Conservation (phyloP, 768 basidiomycete species). For the Rhodosporidiobolus odoratus region DNA sequence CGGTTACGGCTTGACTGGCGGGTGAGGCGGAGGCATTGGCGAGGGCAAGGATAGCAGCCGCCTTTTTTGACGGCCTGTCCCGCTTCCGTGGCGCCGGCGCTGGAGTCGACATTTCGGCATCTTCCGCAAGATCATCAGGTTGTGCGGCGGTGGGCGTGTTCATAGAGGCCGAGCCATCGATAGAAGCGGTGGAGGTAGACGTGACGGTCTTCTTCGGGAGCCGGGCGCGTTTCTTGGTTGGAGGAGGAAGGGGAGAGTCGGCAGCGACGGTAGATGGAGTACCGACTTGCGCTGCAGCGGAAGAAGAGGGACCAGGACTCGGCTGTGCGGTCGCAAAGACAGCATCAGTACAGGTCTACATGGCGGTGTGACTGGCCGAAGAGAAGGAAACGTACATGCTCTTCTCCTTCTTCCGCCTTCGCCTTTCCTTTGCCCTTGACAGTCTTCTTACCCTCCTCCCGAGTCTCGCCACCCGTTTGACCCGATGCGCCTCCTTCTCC, state of each 20-base stretch:
- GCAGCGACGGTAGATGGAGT: too few species aligned
- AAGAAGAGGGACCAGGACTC: not conserved
- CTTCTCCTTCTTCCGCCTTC: too few species aligned
- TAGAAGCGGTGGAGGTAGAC: too few species aligned
- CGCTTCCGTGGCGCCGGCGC: slow-evolving; percentile 46
- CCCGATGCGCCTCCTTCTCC: not conserved
- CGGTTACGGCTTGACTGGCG: not conserved
- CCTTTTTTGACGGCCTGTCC: slow-evolving; percentile 45
- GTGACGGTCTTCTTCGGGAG: too few species aligned
- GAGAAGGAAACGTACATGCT: too few species aligned
- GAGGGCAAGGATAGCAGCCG: not conserved
- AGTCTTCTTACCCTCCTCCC: not conserved
- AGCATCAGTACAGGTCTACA: too few species aligned
- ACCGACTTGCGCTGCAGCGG: too few species aligned
- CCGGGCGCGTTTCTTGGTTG: too few species aligned
- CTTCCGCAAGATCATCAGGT: not conserved
- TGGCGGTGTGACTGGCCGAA: too few species aligned
- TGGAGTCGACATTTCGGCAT: not conserved
- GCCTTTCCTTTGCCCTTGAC: too few species aligned
- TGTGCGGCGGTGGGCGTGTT: not conserved
- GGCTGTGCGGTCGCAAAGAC: too few species aligned
- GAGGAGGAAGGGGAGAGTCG: too few species aligned
- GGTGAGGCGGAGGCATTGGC: not conserved
- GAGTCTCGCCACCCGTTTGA: not conserved
- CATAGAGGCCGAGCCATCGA: not conserved